Evolutionary conservation across 2,329 filamentous ascomycete genomes (phyloP), one percentile per base, ranked within the genome.

Genomic region (Cladosporium halotolerans): DNA sequence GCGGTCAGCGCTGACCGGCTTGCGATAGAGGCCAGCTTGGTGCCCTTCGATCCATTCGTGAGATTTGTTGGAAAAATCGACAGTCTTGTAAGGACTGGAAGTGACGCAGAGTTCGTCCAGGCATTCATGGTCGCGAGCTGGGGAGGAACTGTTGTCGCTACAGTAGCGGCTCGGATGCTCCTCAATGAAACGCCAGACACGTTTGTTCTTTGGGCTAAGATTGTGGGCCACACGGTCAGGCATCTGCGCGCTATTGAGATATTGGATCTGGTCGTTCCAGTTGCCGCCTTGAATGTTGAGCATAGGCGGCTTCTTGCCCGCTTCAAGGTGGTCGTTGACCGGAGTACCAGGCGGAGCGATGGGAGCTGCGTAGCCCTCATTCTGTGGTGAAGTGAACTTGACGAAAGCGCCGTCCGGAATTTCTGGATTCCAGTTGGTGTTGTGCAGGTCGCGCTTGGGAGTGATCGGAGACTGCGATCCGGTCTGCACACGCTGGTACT

Each of bases 1-100:
- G 33, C 60, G 60, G 16, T 65, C 60, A n/a, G 54, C 38, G 11
- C 57, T 60, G 31, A 67, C 56, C 13, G 59, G 54, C 31, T 57
- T 55, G 47, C 67, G 65, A 46, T 63, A 53, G 5, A 69, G 55
- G 19, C 68, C 68, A 33, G 63, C 62, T 31, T 62, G 57, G 53
- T 62, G 68, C 19, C 68, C 68, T 39, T 66, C 60, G 23, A 64
- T 56, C 60, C 62, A 69, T 2, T 62, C 62, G n/a, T 55, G 59
- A 13, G 66, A 59, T 50, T 65, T 63, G 8, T 60, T 34, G 9
- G 54, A 33, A 40, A 66, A 60, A 53, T 66, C 60, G 18, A 60
- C 44, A 3, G 46, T 42, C 23, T 57, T 52, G 43, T 56, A 44
- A 3, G 56, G 54, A 14, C 44, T 58, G 19, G 47, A 42, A 11